A percentile compares a stretch with the other conserved stretches of the same genome.
phyloP scores from a whole-genome alignment of 2,329 filamentous ascomycete genomes.

The Massarina eburnea region DNA sequence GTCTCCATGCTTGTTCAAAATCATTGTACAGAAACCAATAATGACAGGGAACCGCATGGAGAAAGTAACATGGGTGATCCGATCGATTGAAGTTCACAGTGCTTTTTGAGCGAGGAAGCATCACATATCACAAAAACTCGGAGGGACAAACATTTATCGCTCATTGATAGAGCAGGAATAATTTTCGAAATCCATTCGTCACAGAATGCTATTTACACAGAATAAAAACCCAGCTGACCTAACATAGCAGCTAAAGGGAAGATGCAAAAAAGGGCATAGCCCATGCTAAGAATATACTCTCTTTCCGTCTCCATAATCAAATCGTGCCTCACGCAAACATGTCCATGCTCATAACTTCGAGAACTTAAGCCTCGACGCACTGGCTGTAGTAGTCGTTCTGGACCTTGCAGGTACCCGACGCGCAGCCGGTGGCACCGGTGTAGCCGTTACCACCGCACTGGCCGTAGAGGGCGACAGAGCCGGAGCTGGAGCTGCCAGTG shows the following conservation, averaged over 20 bases:
- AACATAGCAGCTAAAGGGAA: conserved; percentile 12
- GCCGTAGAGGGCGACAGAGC: conserved; percentile 20
- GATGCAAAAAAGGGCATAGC: conserved; percentile 4
- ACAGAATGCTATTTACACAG: conserved; percentile 16
- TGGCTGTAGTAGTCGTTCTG: conserved; percentile 51
- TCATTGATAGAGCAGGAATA: neutral
- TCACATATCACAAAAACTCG: too few relatives aligned
- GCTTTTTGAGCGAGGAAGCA: too few relatives aligned
- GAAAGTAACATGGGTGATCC: too few relatives aligned
- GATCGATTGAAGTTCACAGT: too few relatives aligned
- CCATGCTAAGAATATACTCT: conserved; percentile 15
- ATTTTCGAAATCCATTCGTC: conserved; percentile 19
- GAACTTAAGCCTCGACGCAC: conserved; percentile 35
- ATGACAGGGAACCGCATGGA: too few relatives aligned
- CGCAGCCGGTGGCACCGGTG: conserved; percentile 44
- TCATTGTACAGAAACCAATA: too few relatives aligned
- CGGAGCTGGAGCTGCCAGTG: conserved; percentile 13
- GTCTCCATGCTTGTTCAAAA: too few relatives aligned
- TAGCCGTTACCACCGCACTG: conserved; percentile 51
- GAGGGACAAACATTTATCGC: neutral
- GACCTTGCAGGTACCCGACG: conserved; percentile 43
- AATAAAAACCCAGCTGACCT: conserved; percentile 4
- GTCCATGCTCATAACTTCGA: conserved; percentile 10
- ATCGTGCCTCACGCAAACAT: conserved; percentile 2
- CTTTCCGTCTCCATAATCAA: conserved; percentile 10